Percentiles rank a stretch among this genome's conserved stretches.
phyloP scores from a whole-genome alignment of 2,329 filamentous ascomycete species.

The Aspergillus chevalieri region DNA sequence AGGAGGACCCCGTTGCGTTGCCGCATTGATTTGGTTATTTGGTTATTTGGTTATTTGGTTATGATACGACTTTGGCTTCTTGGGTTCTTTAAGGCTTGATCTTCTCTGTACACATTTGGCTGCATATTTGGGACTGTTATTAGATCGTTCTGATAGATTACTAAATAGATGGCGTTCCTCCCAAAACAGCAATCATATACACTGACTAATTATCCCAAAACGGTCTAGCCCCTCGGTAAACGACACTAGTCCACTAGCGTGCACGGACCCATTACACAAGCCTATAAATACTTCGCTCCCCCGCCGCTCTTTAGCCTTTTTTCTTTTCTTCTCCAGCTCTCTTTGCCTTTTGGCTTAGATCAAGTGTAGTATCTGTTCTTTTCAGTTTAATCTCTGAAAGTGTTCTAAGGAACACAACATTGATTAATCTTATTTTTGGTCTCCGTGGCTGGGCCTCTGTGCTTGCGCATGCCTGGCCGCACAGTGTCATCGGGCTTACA shows the following conservation, averaged over 20 bases:
- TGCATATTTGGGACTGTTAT: no score
- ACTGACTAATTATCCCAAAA: no score
- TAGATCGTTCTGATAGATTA: no score
- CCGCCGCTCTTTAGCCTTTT: conserved; percentile 28
- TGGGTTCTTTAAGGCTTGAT: background rate
- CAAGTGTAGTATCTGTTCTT: conserved; percentile 96
- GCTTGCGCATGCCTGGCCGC: conserved; percentile 62
- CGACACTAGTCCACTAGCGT: conserved; percentile 2
- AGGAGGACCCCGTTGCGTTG: conserved; percentile 9
- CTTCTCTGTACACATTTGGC: background rate
- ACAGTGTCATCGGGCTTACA: conserved; percentile 73
- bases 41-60: background rate
- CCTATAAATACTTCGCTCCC: conserved; percentile 26
- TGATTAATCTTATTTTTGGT: conserved; percentile 81
- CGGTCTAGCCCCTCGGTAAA: background rate
- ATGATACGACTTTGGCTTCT: background rate
- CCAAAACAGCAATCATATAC: no score
- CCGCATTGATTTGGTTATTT: background rate
- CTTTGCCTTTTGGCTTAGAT: conserved; percentile 66
- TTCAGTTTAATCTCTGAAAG: conserved; percentile 96
- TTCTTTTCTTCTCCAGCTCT: conserved; percentile 45
- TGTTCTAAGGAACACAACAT: conserved; percentile 63
- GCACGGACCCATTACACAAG: conserved; percentile 10
- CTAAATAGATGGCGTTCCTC: no score
- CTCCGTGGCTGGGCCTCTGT: conserved; percentile 53